These are phyloP conservation scores for Metarhizium sp. DNA, from an alignment of 2,329 filamentous ascomycete species.

Conservation along the genomic window DNA sequence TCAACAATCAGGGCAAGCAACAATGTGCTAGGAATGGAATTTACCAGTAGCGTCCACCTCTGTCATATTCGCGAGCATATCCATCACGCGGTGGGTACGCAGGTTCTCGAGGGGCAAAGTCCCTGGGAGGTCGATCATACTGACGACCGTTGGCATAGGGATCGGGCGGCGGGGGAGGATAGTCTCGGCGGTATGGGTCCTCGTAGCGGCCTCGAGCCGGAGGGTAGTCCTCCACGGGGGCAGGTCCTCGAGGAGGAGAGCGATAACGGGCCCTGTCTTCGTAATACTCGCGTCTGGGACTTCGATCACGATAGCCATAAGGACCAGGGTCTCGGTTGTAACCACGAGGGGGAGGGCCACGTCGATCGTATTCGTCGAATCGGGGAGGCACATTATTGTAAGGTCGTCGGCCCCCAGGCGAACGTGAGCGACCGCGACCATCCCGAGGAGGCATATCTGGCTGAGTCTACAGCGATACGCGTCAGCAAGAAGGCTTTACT, in stretches of 20 bases:
- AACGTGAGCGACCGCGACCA: conserved; percentile 65
- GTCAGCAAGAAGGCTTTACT: background rate
- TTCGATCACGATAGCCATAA: conserved; percentile 80
- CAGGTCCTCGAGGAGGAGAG: conserved; percentile 60
- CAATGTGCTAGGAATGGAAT: conserved; percentile 14
- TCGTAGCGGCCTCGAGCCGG: conserved; percentile 62
- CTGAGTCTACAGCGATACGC: conserved; percentile 49
- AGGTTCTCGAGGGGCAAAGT: conserved; percentile 36
- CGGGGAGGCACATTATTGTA: conserved; percentile 45
- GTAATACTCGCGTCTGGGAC: conserved; percentile 80
- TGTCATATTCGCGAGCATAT: conserved; percentile 39
- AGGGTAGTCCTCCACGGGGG: conserved; percentile 65
- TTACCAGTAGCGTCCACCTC: conserved; percentile 43
- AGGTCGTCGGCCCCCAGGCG: conserved; percentile 49
- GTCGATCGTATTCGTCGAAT: conserved; percentile 74
- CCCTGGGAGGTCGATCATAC: conserved; percentile 47
- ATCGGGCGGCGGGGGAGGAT: conserved; percentile 55
- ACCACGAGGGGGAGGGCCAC: conserved; percentile 52
- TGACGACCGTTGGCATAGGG: conserved; percentile 49
- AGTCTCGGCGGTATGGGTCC: conserved; percentile 66
- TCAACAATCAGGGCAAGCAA: background rate
- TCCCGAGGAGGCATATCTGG: conserved; percentile 65
- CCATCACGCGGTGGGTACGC: conserved; percentile 28
- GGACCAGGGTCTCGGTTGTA: conserved; percentile 63
- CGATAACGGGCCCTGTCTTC: conserved; percentile 73